phyloP scores from a whole-genome alignment of 169 alveolate species.

The Plasmodium yoelii region DNA sequence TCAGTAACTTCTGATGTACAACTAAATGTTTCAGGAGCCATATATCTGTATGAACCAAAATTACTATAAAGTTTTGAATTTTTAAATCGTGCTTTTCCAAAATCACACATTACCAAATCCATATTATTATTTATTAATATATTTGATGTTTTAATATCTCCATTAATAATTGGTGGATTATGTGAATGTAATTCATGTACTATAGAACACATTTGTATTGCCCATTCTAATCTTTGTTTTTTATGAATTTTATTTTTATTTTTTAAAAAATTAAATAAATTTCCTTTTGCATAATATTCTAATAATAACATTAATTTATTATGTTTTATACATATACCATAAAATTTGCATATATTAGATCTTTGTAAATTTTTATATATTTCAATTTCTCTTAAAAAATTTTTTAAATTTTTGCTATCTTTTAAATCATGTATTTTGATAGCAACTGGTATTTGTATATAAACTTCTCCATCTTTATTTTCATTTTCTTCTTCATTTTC shows the following conservation, averaged over 20 bases:
- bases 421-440: constrained; percentile 66
- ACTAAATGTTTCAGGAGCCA: constrained; percentile 76
- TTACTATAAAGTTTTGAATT: constrained; percentile 63
- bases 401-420: constrained; percentile 63
- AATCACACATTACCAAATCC: constrained; percentile 75
- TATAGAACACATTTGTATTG: constrained; percentile 33
- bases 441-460: constrained; percentile 61
- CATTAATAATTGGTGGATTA: constrained; percentile 72
- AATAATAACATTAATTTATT: constrained; percentile 64
- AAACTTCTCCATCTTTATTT: not conserved
- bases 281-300: constrained; percentile 65
- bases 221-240: constrained; percentile 68
- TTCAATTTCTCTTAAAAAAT: constrained; percentile 74
- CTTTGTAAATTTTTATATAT: constrained; percentile 69
- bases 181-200: constrained; percentile 66
- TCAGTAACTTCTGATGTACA: constrained; percentile 64
- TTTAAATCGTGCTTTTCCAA: constrained; percentile 74
- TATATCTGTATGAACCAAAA: constrained; percentile 75
- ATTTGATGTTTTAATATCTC: constrained; percentile 75
- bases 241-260: constrained; percentile 71
- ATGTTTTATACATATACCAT: constrained; percentile 60
- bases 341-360: constrained; percentile 59
- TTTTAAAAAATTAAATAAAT: constrained; percentile 68
- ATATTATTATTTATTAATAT: constrained; percentile 64
- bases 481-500: not conserved